A percentile compares a stretch with the other conserved stretches of the same genome.
Evolutionary conservation across 1,284 basidiomycete species (phyloP).

Genomic region (Moesziomyces parantarcticus): DNA sequence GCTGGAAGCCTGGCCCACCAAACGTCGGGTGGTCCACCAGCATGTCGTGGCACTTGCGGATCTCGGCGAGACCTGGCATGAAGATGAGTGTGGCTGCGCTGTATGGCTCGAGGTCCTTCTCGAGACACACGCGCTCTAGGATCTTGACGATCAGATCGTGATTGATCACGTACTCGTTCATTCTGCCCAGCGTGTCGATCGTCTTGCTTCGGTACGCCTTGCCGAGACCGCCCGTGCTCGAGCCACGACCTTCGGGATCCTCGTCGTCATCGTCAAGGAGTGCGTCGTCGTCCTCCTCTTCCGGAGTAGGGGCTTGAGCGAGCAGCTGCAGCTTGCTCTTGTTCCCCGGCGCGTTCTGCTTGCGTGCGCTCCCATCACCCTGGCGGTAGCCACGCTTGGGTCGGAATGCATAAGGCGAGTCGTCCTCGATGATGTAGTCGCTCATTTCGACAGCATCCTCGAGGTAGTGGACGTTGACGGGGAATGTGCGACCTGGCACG

Average conservation of each 20-base stretch:
- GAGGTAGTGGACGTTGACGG: constrained; percentile 86
- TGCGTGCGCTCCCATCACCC: constrained; percentile 29
- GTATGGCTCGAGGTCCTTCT: constrained; percentile 73
- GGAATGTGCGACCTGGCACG: constrained; percentile 96
- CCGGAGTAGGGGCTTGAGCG: constrained; percentile 70
- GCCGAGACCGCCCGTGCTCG: constrained; percentile 69
- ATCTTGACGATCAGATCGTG: constrained; percentile 77
- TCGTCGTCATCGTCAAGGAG: constrained; percentile 81
- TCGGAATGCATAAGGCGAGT: constrained; percentile 80
- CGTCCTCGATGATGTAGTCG: constrained; percentile 80
- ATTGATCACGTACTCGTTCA: constrained; percentile 85
- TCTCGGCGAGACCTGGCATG: constrained; percentile 87
- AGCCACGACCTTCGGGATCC: constrained; percentile 68
- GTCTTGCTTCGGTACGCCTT: constrained; percentile 78
- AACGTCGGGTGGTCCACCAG: constrained; percentile 82
- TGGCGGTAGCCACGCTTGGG: constrained; percentile 47
- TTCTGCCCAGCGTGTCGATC: constrained; percentile 81
- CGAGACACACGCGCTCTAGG: constrained; percentile 84
- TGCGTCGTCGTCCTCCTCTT: constrained; percentile 80
- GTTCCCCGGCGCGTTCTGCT: constrained; percentile 55
- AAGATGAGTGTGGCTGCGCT: constrained; percentile 90
- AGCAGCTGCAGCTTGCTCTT: constrained; percentile 76
- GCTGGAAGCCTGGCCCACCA: constrained; percentile 77
- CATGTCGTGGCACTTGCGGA: constrained; percentile 86
- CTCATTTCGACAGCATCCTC: constrained; percentile 92